Percentiles rank a stretch among this genome's conserved stretches.
phyloP scores from a whole-genome alignment of 192 early-diverging fungal species.

The Podila epicladia region DNA sequence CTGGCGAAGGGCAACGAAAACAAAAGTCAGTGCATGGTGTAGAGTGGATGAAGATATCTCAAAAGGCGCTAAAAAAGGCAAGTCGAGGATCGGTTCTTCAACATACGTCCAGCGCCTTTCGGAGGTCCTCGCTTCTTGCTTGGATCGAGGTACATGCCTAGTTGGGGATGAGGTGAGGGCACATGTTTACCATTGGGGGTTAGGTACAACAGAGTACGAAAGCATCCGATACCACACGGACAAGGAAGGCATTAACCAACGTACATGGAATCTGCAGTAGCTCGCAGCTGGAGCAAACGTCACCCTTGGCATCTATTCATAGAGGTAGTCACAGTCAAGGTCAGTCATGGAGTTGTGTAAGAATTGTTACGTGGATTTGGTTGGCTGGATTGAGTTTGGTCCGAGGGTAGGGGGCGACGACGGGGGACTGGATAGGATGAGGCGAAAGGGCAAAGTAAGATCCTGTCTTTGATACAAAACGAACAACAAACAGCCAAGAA shows the following conservation, averaged over 20 bases:
- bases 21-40: neutral
- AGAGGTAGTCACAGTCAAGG: neutral
- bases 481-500: neutral
- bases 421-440: neutral
- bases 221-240: neutral
- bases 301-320: slow-evolving; percentile 43
- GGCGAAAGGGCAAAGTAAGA: neutral
- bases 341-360: no score
- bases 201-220: neutral
- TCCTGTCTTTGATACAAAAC: neutral
- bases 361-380: no score
- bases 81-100: no score
- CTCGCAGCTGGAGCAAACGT: slow-evolving; percentile 42
- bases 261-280: slow-evolving; percentile 34
- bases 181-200: neutral
- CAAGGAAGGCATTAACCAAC: slow-evolving; percentile 1
- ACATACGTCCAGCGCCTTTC: slow-evolving; percentile 59
- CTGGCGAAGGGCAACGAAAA: slow-evolving; percentile 22
- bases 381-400: no score
- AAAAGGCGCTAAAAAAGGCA: no score
- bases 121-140: slow-evolving; percentile 86
- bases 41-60: neutral
- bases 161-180: neutral
- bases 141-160: slow-evolving; percentile 49
- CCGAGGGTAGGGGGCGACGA: no score